phyloP scores from a whole-genome alignment of 805 yeast genomes.

The Lachancea sp. region DNA sequence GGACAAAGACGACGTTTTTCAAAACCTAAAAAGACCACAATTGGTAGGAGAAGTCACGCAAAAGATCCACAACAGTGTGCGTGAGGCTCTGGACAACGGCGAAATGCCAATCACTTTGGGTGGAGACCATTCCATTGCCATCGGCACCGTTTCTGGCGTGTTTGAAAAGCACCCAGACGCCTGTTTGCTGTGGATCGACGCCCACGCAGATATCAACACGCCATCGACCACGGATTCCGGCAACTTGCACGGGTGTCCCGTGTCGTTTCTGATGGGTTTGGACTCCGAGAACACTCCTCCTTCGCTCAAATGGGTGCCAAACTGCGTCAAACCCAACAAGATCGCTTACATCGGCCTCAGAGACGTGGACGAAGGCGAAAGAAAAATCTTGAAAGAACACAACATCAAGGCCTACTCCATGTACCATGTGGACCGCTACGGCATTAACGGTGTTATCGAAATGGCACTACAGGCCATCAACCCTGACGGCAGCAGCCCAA shows the following conservation, averaged over 20 bases:
- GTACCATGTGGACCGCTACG: constrained; percentile 94
- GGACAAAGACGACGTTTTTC: constrained; percentile 45
- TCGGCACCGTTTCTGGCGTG: constrained; percentile 85
- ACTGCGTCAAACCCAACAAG: constrained; percentile 55
- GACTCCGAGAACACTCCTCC: constrained; percentile 57
- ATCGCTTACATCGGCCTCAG: constrained; percentile 91
- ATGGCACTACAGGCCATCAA: constrained; percentile 80
- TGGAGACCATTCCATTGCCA: constrained; percentile 95
- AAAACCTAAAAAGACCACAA: constrained; percentile 61
- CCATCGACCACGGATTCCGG: constrained; percentile 79
- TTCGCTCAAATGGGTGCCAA: constrained; percentile 76
- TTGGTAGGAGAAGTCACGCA: constrained; percentile 71
- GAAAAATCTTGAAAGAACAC: constrained; percentile 59
- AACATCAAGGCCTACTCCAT: constrained; percentile 82
- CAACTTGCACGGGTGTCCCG: constrained; percentile 95
- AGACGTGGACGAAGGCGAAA: constrained; percentile 87
- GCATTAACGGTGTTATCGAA: constrained; percentile 84
- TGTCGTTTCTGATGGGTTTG: constrained; percentile 81
- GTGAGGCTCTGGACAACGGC: constrained; percentile 40
- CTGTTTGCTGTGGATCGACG: constrained; percentile 92
- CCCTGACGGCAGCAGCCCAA: constrained; percentile 65
- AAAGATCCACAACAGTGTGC: constrained; percentile 55
- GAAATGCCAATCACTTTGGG: constrained; percentile 80
- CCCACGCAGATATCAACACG: constrained; percentile 95
- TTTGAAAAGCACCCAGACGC: constrained; percentile 76